Evolutionary conservation across 768 basidiomycete genomes (phyloP).

Genomic region (Tulasnella sp.): DNA sequence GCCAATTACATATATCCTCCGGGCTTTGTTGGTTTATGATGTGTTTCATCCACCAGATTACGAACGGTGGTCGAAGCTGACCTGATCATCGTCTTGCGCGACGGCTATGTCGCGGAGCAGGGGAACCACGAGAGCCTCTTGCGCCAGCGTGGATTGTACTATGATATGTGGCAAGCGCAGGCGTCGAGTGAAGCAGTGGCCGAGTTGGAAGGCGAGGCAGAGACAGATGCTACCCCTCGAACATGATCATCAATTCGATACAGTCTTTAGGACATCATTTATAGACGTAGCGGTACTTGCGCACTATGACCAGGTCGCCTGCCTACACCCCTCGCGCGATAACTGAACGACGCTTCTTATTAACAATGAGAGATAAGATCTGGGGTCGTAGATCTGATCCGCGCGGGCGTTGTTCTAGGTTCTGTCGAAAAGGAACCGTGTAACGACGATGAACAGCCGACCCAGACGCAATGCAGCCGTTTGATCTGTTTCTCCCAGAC

Average conservation of each 20-base stretch:
- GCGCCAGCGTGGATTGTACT: conserved; percentile 56
- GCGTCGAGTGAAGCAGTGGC: conserved; percentile 3
- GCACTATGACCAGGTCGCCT: too few species aligned
- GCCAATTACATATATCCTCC: background rate
- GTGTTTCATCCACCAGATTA: conserved; percentile 30
- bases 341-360: too few species aligned
- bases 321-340: too few species aligned
- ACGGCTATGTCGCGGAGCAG: conserved; percentile 85
- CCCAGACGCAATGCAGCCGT: too few species aligned
- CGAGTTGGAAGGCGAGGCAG: background rate
- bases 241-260: too few species aligned
- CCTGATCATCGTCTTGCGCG: conserved; percentile 83
- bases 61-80: conserved; percentile 91
- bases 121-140: conserved; percentile 88
- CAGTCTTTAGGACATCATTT: background rate
- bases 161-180: conserved; percentile 76
- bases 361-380: too few species aligned
- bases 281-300: background rate
- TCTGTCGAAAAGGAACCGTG: too few species aligned
- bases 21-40: background rate
- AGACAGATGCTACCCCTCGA: background rate
- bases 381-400: too few species aligned
- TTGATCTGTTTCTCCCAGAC: too few species aligned
- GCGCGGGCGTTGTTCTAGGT: too few species aligned
- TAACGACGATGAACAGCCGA: too few species aligned